Evolutionary conservation across 2,329 filamentous ascomycete genomes (phyloP), one percentile per base, ranked within the genome.

Genomic region (Fusarium sp.): DNA sequence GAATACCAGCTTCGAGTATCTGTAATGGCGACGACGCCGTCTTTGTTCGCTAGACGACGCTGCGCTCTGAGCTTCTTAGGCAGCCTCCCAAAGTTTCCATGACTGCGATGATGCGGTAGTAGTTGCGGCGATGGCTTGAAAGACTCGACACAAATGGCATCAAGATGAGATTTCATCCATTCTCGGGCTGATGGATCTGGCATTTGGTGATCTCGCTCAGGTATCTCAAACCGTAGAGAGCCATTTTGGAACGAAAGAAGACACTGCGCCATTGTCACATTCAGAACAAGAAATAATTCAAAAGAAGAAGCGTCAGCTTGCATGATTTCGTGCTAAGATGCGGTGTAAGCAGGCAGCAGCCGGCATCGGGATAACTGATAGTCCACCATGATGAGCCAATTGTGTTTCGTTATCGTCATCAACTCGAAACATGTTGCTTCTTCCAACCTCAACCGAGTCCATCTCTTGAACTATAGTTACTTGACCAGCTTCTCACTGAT

Each of bases 311-410:
- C 6, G 4, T n/a, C 20, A 46, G 20, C 8, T 2, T 46, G 20
- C 2, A 46, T 46, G 42, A 16, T 27, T 20, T 27, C 14, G 14
- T 27, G 18, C 40, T 9, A 0, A n/a, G 42, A 46, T 27, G 42
- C 23, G 42, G 44, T 29, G 40, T 44, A 44, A 23, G 40, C 40
- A 49, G 23, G 44, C 44, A 49, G 44, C 44, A 49, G 44, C 44
- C 44, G 44, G 44, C 44, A 49, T 49, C 44, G 44, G 44, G 44
- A 49, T 49, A 49, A 49, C 23, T 49, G 44, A 49, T 49, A 49
- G 44, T 49, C 44, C 23, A 49, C 16, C 7, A 13, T 29, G 23
- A 49, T 27, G 14, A 49, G 2, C 23, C 44, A 49, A 49, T 49
- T 49, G 44, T 29, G 3, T 49, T 5, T 29, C 9, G 42, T 27